Evolutionary conservation across 441 rosid species (phyloP), one percentile per base, ranked within the genome.

Genomic region (Lepidium campestre): DNA sequence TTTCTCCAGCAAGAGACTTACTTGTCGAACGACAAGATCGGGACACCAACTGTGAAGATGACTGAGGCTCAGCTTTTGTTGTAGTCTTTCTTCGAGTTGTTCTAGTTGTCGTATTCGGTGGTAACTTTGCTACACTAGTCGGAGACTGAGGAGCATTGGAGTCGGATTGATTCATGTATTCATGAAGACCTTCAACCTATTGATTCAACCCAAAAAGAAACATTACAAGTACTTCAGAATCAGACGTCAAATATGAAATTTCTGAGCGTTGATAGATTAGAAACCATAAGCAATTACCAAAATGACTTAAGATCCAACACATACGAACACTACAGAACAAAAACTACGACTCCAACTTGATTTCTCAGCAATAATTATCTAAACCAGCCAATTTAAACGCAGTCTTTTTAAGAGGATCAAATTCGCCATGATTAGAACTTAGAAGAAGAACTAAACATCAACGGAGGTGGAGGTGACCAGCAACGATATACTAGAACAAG

Each of bases 121-220:
- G 64, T 36, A n/a, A 76, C 12, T 62, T 68, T 0, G 59, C 65
- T 17, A 65, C 64, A 65, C 56, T 82, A 0, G 74, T 80, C 6
- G 90, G 90, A 27, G 86, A 81, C 37, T 56, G 76, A 41, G 9
- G 48, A 18, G 35, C n/a, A 62, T 25, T 44, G 20, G 81, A 74
- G 44, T 64, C 78, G 10, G 79, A 57, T 54, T 65, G 82, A 63
- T 78, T 79, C 67, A 66, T 49, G 7, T 85, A 37, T 52, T 91
- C 97, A 8, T 85, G 90, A 7, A 86, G 79, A 65, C 99, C 99
- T 58, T 87, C 96, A 42, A 87, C 97, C 97, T 93, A 65, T 40
- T 13, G n/a, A 54, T 25, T 18, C 17, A 9, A 53, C 60, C 7
- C 4, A 23, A 39, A 19, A 48, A 15, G 2, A 45, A 37, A 25